phyloP scores from a whole-genome alignment of 164 flowering plant species.

The Annona squamosa region DNA sequence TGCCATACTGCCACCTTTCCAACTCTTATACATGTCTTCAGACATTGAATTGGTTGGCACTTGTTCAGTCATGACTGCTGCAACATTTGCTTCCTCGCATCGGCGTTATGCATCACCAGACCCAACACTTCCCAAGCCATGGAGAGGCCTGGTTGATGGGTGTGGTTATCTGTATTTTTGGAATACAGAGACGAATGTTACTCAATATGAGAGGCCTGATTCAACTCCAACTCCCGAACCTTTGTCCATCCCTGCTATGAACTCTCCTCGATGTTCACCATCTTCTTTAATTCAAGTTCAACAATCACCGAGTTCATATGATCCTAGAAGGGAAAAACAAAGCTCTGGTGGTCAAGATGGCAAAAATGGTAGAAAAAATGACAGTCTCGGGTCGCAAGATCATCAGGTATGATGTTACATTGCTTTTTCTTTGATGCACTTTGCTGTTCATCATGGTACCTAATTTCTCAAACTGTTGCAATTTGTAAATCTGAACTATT shows the following conservation, averaged over 20 bases:
- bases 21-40: neutral
- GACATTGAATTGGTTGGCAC: neutral
- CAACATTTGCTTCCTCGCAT: conserved; percentile 39
- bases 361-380: conserved; percentile 26
- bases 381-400: conserved; percentile 15
- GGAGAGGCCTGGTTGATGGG: conserved; percentile 90
- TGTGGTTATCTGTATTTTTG: conserved; percentile 86
- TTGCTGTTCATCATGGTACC: neutral
- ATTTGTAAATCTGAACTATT: no score
- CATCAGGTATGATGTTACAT: conserved; percentile 32
- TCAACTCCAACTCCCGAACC: conserved; percentile 12
- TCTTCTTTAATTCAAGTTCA: conserved; percentile 52
- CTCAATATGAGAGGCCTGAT: conserved; percentile 87
- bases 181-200: conserved; percentile 91
- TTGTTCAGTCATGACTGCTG: conserved; percentile 40
- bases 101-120: conserved; percentile 80
- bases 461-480: neutral
- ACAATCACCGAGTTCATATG: conserved; percentile 18
- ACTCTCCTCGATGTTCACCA: conserved; percentile 26
- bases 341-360: conserved; percentile 25
- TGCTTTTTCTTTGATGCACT: neutral
- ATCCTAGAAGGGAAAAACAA: conserved; percentile 27
- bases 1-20: neutral
- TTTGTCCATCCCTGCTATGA: conserved; percentile 16
- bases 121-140: conserved; percentile 90